Evolutionary conservation across 2,329 filamentous ascomycete genomes (phyloP), one percentile per base, ranked within the genome.

Genomic region (Zymoseptoria pseudotritici): DNA sequence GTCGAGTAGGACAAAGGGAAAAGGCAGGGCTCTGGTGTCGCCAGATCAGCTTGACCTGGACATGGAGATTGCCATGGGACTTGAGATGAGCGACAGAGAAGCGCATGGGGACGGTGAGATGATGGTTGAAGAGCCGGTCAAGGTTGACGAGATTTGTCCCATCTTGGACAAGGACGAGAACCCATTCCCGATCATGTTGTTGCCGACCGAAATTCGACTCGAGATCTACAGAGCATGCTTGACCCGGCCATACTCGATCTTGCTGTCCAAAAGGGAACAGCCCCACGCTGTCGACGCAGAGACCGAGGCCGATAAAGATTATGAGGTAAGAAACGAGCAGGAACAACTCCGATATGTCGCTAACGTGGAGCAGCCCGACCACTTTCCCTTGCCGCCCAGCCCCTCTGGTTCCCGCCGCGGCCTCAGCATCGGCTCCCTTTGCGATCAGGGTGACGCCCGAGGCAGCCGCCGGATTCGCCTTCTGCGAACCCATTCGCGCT

Each of bases 191-290:
- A 73, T 79, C 62, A 75, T 77, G 72, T 65, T 72, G 11, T 68
- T 79, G n/a, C 76, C 77, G 2, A 72, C 77, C n/a, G 78, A 79
- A 64, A 71, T 79, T n/a, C 72, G 77, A 19, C 66, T 78, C 20
- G 71, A 76, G 59, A 75, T 80, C 59, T 80, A 79, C 65, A 71
- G 76, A 58, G 69, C 69, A 22, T 72, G 70, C 55, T 56, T 72
- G 57, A 72, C 69, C 10, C 59, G 71, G 24, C 70, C 70, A 2
- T 72, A 68, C 61, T 67, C 70, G 22, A 68, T 72, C 50, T 50
- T 71, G 57, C 64, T 72, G 53, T 69, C 70, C 24, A 70, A 65
- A 61, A 58, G 59, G 20, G 66, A 69, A 50, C 57, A 58, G 53
- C 60, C 59, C 49, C 60, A 46, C 9, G 13, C 21, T 17, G 19